phyloP scores from a whole-genome alignment of 805 yeast species.

The Cyberlindnera mississippiensis region DNA sequence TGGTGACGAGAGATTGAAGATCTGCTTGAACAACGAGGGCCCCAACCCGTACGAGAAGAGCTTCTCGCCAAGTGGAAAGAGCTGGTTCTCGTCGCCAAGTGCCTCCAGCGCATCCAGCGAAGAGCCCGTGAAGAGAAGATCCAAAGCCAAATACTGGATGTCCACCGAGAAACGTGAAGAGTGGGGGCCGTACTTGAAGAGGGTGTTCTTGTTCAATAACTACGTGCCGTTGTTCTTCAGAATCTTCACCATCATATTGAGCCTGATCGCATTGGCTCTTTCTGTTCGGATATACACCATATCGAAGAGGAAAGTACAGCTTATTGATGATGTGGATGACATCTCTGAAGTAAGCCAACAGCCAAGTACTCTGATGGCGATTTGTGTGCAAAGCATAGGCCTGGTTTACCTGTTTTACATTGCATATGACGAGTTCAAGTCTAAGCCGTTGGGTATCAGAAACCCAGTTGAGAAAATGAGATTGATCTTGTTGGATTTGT shows the following conservation, averaged over 20 bases:
- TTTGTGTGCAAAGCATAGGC: constrained; percentile 78
- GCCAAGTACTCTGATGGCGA: constrained; percentile 90
- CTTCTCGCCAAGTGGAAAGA: not conserved
- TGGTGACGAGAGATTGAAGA: constrained; percentile 61
- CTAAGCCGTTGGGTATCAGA: constrained; percentile 88
- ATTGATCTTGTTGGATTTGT: constrained; percentile 73
- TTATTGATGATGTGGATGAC: constrained; percentile 6
- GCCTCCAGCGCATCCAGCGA: constrained; percentile 19
- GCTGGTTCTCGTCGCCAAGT: constrained; percentile 10
- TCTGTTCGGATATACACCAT: constrained; percentile 55
- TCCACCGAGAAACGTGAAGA: constrained; percentile 56
- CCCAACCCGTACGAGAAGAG: constrained; percentile 6
- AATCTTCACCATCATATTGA: constrained; percentile 51
- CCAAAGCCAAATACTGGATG: constrained; percentile 68
- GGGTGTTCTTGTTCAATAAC: constrained; percentile 68
- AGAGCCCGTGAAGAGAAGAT: constrained; percentile 39
- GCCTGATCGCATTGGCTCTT: constrained; percentile 66
- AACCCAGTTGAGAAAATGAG: constrained; percentile 80
- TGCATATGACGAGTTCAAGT: constrained; percentile 86
- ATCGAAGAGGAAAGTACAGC: constrained; percentile 28
- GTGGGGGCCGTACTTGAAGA: constrained; percentile 57
- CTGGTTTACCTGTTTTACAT: constrained; percentile 74
- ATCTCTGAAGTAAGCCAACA: constrained; percentile 52
- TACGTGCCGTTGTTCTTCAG: constrained; percentile 78
- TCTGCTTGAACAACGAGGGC: constrained; percentile 40